phyloP scores from a whole-genome alignment of 1,284 basidiomycete genomes.

The Lentinula novae-zelandiae region DNA sequence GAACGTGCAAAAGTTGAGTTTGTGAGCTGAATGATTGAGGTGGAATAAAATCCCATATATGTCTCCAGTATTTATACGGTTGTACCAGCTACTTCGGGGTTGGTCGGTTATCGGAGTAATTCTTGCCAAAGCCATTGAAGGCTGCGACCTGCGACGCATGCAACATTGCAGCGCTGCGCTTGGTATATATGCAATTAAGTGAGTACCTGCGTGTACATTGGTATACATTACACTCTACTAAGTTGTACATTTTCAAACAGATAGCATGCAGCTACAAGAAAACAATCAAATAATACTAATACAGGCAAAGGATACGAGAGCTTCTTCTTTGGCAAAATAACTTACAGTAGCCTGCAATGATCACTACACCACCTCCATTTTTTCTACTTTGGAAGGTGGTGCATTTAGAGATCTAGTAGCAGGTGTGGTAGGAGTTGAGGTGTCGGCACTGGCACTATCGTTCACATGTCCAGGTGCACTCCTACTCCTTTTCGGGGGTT shows the following conservation, averaged over 20 bases:
- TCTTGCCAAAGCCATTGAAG: not conserved
- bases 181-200: too few species aligned
- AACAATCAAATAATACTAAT: not conserved
- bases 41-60: not conserved
- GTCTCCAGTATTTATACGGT: not conserved
- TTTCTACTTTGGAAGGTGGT: not conserved
- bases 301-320: not conserved
- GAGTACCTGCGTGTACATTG: too few species aligned
- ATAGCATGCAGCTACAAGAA: not conserved
- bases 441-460: not conserved
- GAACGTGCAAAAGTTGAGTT: too few species aligned
- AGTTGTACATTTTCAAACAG: not conserved
- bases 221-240: too few species aligned
- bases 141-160: not conserved
- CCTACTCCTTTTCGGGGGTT: not conserved
- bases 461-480: not conserved
- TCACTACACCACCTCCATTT: not conserved
- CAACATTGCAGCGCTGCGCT: too few species aligned
- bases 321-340: not conserved
- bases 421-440: not conserved
- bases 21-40: too few species aligned
- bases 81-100: too few species aligned
- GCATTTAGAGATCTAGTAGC: not conserved
- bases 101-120: not conserved
- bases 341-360: not conserved